Base-by-base conservation (phyloP, 257 asterid species). In the Nicotiana attenuata region DNA sequence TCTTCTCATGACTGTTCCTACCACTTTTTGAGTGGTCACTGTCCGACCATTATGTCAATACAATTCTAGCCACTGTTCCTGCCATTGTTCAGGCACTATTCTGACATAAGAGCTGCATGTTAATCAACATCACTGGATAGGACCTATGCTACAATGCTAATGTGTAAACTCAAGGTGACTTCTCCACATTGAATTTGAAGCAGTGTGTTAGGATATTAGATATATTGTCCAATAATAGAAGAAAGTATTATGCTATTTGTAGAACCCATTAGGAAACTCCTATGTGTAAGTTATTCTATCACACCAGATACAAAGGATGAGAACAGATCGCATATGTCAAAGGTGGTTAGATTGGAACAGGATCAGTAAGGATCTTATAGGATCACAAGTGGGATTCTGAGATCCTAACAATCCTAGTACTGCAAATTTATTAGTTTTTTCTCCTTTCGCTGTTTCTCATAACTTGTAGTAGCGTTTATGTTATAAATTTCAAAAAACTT, bases 331-430 rank as follows among this genome's bases (percentile, higher is more conserved):
- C 55, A 35, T 10, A 10, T 67, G 76, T 69, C 78, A 41, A 69
- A 69, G 41, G 78, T 41, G 57, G 57, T 69, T 29, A 69, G 57
- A 69, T 69, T 41, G 78, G 78, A 69, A n/a, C 20, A 52, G 76
- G 35, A 38, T 69, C 57, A 69, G 77, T n/a, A 38, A 69, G 33
- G 57, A 68, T 68, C 29, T 14, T n/a, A n/a, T 38, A 69, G 55
- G 35, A 71, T 45, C 3, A 29, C 35, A 71, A 71, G 78, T 41
- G 35, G 59, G 60, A 45, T 71, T 33, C 35, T 47, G 13, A 45
- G 57, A 71, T 41, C 78, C 4, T 45, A 71, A 7, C 22, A 71
- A 71, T 71, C 60, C 35, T 45, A 22, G 35, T 71, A 71, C 35
- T 14, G 60, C 59, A 22, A 41, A 22, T 71, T 5, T 22, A 11